phyloP scores from a whole-genome alignment of 352 stramenopile species.

The Albugo candida region DNA sequence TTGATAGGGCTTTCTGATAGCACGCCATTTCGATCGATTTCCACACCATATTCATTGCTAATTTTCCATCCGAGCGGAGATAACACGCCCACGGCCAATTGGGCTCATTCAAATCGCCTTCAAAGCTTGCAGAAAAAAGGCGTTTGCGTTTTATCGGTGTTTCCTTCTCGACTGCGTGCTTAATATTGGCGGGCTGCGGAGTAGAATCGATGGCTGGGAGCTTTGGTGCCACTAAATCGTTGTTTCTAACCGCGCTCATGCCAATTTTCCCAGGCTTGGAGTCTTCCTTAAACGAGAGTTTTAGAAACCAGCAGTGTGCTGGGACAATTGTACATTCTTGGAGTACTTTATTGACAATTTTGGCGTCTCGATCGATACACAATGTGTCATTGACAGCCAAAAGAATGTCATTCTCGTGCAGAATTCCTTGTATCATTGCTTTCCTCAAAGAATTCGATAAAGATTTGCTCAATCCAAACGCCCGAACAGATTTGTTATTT shows the following conservation, averaged over 20 bases:
- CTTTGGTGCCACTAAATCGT: not conserved
- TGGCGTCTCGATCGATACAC: constrained; percentile 13
- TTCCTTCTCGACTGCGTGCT: not conserved
- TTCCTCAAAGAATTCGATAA: constrained; percentile 20
- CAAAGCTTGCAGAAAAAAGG: constrained; percentile 1
- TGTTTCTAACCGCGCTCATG: constrained; percentile 9
- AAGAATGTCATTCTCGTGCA: constrained; percentile 40
- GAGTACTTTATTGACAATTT: constrained; percentile 15
- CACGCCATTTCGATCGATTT: constrained; percentile 44
- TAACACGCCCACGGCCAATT: constrained; percentile 64
- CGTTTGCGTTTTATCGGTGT: not conserved
- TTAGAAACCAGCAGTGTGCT: constrained; percentile 37
- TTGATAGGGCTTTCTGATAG: constrained; percentile 9
- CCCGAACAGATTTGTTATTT: constrained; percentile 6
- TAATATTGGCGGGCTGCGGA: not conserved
- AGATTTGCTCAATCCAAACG: constrained; percentile 12
- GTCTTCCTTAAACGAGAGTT: not conserved
- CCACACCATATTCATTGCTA: constrained; percentile 75
- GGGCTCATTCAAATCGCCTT: constrained; percentile 15
- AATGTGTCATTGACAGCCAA: constrained; percentile 36
- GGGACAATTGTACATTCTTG: constrained; percentile 16
- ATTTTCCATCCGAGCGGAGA: constrained; percentile 57
- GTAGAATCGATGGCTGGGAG: not conserved
- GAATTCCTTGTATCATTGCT: constrained; percentile 25
- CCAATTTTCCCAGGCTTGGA: not conserved